Percentiles rank a stretch among this genome's conserved stretches.
Conservation (phyloP, 805 yeast genomes). For the Saccharomycopsis capsularis region DNA sequence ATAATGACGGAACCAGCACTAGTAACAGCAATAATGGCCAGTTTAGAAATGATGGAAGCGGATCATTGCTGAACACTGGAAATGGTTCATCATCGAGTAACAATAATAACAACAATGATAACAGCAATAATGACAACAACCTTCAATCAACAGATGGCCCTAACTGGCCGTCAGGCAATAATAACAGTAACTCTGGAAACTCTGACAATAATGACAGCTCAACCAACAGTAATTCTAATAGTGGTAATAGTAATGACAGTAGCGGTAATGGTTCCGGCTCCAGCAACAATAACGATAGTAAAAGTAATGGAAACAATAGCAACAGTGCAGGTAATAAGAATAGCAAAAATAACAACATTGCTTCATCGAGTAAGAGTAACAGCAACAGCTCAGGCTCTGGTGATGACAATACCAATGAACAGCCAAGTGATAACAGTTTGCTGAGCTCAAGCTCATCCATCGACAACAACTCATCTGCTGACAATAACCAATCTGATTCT, state of each 20-base stretch:
- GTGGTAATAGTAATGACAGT: background rate
- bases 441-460: background rate
- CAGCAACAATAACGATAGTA: background rate
- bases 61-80: background rate
- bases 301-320: background rate
- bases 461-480: too few relatives aligned
- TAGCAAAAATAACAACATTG: background rate
- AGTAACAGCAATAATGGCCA: background rate
- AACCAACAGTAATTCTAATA: background rate
- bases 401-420: background rate
- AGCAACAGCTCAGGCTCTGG: background rate
- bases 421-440: background rate
- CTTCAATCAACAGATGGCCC: too few relatives aligned
- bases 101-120: background rate
- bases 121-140: background rate
- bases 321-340: background rate
- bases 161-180: background rate
- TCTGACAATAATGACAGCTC: background rate
- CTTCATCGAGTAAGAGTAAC: background rate
- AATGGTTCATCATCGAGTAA: background rate
- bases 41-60: background rate
- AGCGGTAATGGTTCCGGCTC: background rate
- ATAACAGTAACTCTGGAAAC: background rate
- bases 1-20: background rate
- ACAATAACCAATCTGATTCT: background rate